Base-by-base conservation (phyloP, 2,329 filamentous ascomycete species). In the Beauveria sp. region DNA sequence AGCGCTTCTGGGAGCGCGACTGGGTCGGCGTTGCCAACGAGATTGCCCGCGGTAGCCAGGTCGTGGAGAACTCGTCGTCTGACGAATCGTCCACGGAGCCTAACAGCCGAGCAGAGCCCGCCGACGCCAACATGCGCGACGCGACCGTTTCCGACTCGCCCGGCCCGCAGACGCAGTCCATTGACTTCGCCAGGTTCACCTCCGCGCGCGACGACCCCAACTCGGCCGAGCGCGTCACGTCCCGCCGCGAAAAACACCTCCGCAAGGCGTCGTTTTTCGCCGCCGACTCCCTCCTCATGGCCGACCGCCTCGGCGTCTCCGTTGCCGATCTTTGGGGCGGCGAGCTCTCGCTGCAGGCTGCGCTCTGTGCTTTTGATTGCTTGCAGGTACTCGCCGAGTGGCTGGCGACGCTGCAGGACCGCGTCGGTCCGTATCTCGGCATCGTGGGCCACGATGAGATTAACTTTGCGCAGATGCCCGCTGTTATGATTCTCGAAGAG, bases 211-310 rank as follows among this genome's bases (percentile, higher is more conserved):
- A 47, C 52, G 30, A 61, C 26, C n/a, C 20, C 8, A 59, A 55
- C 53, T 61, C 61, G 18, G 43, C 52, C 18, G 62, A 63, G 41
- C 55, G 26, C 41, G 67, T 9, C 63, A 72, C 51, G 30, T 65
- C 89, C 0, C 87, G 89, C 62, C 87, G 92, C 3, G 93, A 99
- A 75, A 89, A 87, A 65, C 91, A 96, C 69, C 80, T 97, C 22
- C 88, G 93, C 48, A 96, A 93, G 72, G 94, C 94, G n/a, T 94
- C 93, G 0, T 96, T 92, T 70, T 96, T 96, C 70, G 94, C 94
- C 1, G 92, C 91, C 1, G 92, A 97, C 72, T 96, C 92, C 0
- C 83, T 99, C 9, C 85, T 87, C 30, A 94, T 94, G 85, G 89
- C 91, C 2, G 90, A 96, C 71, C 92, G 89, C 70, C 82, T 94